These are phyloP conservation scores for Lasiodiplodia sp. DNA, from an alignment of 2,329 filamentous ascomycete genomes.

Conservation along the genomic window DNA sequence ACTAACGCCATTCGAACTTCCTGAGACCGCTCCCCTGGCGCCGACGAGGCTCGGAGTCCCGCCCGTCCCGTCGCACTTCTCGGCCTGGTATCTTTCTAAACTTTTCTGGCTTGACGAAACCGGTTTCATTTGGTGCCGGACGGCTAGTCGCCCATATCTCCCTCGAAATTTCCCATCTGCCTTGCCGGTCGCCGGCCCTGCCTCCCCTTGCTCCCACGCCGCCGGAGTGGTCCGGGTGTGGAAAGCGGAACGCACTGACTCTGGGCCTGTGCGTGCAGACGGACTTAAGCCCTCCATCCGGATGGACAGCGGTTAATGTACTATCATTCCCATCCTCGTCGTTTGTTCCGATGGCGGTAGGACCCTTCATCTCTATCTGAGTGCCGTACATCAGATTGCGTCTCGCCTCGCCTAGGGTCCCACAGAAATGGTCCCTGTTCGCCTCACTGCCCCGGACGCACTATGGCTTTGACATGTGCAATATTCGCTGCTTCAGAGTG, in stretches of 20 bases:
- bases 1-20: slow-evolving; percentile 3
- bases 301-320: slow-evolving; percentile 20
- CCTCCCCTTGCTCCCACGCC: slow-evolving; percentile 17
- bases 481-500: slow-evolving; percentile 7
- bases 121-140: slow-evolving; percentile 6
- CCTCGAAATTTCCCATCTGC: slow-evolving; percentile 22
- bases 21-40: slow-evolving; percentile 1
- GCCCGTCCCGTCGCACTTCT: background rate
- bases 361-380: slow-evolving; percentile 21
- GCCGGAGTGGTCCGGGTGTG: slow-evolving; percentile 21
- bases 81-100: background rate
- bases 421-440: slow-evolving; percentile 12
- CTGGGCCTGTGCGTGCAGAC: slow-evolving; percentile 24
- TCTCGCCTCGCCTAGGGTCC: slow-evolving; percentile 4
- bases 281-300: slow-evolving; percentile 21
- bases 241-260: slow-evolving; percentile 19
- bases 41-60: background rate
- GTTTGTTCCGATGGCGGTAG: background rate
- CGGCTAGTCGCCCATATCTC: background rate
- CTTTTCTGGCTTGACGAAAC: slow-evolving; percentile 2
- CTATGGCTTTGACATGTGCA: background rate
- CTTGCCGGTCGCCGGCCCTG: slow-evolving; percentile 5
- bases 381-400: slow-evolving; percentile 5
- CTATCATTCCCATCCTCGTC: slow-evolving; percentile 14
- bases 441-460: slow-evolving; percentile 5